These are phyloP conservation scores for Hypoxylon sp. DNA, from an alignment of 2,329 filamentous ascomycete species.

Conservation along the genomic window DNA sequence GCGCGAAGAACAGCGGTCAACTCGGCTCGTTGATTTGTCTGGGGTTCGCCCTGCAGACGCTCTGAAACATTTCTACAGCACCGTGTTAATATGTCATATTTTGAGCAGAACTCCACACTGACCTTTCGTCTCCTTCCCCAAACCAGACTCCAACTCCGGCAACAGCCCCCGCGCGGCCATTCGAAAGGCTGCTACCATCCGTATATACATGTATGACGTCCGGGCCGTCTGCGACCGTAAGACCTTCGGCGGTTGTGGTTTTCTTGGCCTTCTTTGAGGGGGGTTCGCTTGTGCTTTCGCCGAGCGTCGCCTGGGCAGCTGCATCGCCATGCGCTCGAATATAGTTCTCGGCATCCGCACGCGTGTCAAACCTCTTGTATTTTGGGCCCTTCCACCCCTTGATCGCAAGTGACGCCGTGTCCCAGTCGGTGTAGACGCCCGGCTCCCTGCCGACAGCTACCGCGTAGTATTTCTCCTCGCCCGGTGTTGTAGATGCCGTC, in stretches of 20 bases:
- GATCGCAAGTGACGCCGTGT: constrained; percentile 77
- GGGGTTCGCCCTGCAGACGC: constrained; percentile 75
- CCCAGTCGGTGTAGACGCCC: constrained; percentile 74
- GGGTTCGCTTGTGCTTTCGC: constrained; percentile 56
- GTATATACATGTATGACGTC: constrained; percentile 66
- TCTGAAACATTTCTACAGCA: constrained; percentile 74
- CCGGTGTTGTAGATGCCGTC: constrained; percentile 52
- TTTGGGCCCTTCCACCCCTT: constrained; percentile 76
- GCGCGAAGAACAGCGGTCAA: constrained; percentile 88
- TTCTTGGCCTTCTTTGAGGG: constrained; percentile 53
- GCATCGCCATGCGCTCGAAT: constrained; percentile 65
- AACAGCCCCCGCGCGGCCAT: constrained; percentile 65
- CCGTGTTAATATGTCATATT: constrained; percentile 32
- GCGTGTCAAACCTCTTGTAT: constrained; percentile 76
- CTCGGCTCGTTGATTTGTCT: constrained; percentile 98
- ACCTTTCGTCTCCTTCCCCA: constrained; percentile 67
- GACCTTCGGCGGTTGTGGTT: constrained; percentile 22
- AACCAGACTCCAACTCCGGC: constrained; percentile 75
- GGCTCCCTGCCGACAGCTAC: constrained; percentile 69
- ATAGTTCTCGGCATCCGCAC: constrained; percentile 81
- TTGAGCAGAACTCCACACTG: constrained; percentile 34
- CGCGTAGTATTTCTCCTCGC: constrained; percentile 67
- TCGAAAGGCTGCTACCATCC: constrained; percentile 70
- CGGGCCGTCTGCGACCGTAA: constrained; percentile 37
- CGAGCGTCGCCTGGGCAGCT: constrained; percentile 57